A percentile compares a stretch with the other conserved stretches of the same genome.
These are phyloP conservation scores for Daldinia sp. DNA, from an alignment of 2,329 filamentous ascomycete genomes.

Conservation along the genomic window DNA sequence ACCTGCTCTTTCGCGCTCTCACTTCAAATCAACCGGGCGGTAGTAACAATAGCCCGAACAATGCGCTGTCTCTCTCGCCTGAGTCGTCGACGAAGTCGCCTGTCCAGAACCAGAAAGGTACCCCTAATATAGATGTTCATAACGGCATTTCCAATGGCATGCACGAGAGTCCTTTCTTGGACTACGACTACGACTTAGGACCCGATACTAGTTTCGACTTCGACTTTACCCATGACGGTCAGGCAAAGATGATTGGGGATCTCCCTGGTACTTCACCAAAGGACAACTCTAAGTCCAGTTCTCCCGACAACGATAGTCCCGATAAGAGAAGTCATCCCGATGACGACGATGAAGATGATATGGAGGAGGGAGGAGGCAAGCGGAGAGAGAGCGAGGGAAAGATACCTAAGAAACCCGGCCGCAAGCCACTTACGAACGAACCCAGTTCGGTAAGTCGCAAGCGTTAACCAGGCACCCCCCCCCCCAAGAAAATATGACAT, in stretches of 20 bases:
- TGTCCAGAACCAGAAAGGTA: slow-evolving; percentile 55
- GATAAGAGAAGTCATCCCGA: slow-evolving; percentile 81
- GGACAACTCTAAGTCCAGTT: slow-evolving; percentile 65
- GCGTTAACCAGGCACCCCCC: slow-evolving; percentile 29
- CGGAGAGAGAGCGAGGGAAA: slow-evolving; percentile 87
- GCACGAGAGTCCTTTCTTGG: slow-evolving; percentile 84
- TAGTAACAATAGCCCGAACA: slow-evolving; percentile 53
- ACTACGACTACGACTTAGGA: slow-evolving; percentile 84
- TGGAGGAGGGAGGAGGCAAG: slow-evolving; percentile 66
- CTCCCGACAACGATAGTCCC: slow-evolving; percentile 69
- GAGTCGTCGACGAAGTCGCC: slow-evolving; percentile 64
- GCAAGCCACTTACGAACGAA: slow-evolving; percentile 95
- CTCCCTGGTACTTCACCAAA: slow-evolving; percentile 66
- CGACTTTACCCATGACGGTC: slow-evolving; percentile 66
- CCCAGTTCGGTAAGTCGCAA: slow-evolving; percentile 85
- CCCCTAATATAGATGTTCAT: slow-evolving; percentile 58
- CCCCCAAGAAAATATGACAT: slow-evolving; percentile 20
- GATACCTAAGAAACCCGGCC: slow-evolving; percentile 91
- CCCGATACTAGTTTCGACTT: slow-evolving; percentile 82
- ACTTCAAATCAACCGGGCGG: slow-evolving; percentile 71
- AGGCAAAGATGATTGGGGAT: slow-evolving; percentile 80
- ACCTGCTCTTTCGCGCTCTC: slow-evolving; percentile 79
- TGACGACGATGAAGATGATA: slow-evolving; percentile 74
- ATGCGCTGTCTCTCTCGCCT: slow-evolving; percentile 60
- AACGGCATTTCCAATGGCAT: slow-evolving; percentile 56